Evolutionary conservation across 345 rosid species (phyloP).

Genomic region (Noccaea caerulescens): DNA sequence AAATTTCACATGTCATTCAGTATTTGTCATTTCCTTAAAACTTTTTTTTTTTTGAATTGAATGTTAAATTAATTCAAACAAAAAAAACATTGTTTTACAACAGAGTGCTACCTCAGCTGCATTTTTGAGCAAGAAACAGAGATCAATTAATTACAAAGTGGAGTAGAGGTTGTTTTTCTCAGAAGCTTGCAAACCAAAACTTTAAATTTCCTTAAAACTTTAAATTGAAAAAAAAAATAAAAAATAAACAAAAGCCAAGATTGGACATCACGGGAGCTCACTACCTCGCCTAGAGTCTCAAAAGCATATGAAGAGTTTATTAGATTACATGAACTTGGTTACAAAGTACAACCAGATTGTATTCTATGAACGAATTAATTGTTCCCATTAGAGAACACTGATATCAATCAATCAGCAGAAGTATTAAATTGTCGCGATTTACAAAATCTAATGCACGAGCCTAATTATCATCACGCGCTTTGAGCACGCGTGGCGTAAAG

Average conservation of each 20-base stretch:
- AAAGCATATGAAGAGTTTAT: constrained; percentile 28
- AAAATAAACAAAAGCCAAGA: neutral
- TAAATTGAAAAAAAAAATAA: neutral
- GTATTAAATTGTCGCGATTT: too few relatives aligned
- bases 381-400: neutral
- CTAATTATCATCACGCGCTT: neutral
- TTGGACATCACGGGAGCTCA: constrained; percentile 31
- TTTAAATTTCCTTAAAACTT: neutral
- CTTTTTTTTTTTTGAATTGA: too few relatives aligned
- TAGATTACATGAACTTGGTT: constrained; percentile 33
- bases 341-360: constrained; percentile 34
- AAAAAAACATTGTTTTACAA: too few relatives aligned
- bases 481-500: neutral
- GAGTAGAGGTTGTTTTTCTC: too few relatives aligned
- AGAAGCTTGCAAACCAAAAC: too few relatives aligned
- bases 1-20: neutral
- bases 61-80: too few relatives aligned
- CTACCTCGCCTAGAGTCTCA: constrained; percentile 1
- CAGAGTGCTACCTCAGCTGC: too few relatives aligned
- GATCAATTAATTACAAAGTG: too few relatives aligned
- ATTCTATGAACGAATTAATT: constrained; percentile 10
- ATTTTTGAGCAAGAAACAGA: too few relatives aligned
- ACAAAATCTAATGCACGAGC: too few relatives aligned
- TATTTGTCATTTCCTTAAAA: constrained; percentile 7
- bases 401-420: too few relatives aligned